A percentile compares a stretch with the other conserved stretches of the same genome.
These are phyloP conservation scores for Cicer yamashitae DNA, from an alignment of 306 rosid genomes.

Conservation along the genomic window DNA sequence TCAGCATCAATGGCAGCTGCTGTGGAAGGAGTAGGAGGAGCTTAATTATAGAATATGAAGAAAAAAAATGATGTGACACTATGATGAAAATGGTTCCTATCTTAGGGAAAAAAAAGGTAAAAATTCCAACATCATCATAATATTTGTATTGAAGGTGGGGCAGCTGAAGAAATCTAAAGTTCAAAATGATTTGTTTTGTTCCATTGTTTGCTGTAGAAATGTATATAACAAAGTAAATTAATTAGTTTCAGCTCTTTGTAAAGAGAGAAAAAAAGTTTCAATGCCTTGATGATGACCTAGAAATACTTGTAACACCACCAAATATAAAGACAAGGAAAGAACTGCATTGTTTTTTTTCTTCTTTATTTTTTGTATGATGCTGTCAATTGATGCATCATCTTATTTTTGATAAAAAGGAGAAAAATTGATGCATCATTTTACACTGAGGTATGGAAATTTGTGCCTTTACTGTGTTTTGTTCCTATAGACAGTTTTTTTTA, in stretches of 20 bases:
- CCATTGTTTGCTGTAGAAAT: constrained; percentile 53
- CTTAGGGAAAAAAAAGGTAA: constrained; percentile 39
- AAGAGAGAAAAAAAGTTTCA: constrained; percentile 56
- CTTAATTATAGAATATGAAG: constrained; percentile 42
- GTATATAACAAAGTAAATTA: constrained; percentile 69
- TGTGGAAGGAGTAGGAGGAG: constrained; percentile 74
- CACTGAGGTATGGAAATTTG: constrained; percentile 34
- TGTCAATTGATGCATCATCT: constrained; percentile 47
- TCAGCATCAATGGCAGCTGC: constrained; percentile 94
- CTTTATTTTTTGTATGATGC: constrained; percentile 57
- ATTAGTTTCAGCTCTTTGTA: constrained; percentile 68
- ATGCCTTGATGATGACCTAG: constrained; percentile 46
- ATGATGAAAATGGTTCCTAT: constrained; percentile 28
- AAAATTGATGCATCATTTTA: constrained; percentile 52
- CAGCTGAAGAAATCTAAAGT: constrained; percentile 41
- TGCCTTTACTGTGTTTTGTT: constrained; percentile 35
- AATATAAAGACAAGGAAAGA: constrained; percentile 46
- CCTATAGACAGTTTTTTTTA: neutral
- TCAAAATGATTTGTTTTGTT: constrained; percentile 51
- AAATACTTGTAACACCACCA: constrained; percentile 50
- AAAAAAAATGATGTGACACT: constrained; percentile 42
- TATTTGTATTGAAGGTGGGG: constrained; percentile 45
- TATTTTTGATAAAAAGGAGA: constrained; percentile 35
- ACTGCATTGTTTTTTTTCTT: constrained; percentile 42
- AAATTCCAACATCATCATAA: constrained; percentile 38